Evolutionary conservation across 1,139 yeast species (phyloP).

Genomic region (Yamadazyma dushanensis): DNA sequence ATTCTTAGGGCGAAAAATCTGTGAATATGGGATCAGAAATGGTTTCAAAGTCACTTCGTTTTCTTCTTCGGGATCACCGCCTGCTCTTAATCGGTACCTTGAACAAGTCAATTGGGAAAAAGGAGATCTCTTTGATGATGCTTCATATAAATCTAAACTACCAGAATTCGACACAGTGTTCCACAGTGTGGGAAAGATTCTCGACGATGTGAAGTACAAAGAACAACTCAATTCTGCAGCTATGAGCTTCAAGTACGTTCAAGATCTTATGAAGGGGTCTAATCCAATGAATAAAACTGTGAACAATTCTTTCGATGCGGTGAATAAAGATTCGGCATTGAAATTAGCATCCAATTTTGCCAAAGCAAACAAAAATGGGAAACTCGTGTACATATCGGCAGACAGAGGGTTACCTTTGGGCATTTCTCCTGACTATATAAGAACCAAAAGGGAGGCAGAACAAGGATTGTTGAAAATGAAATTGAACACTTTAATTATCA

Average conservation of each 20-base stretch:
- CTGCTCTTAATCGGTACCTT: slow-evolving; percentile 46
- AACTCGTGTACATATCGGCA: slow-evolving; percentile 78
- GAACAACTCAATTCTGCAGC: slow-evolving; percentile 43
- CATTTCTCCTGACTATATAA: slow-evolving; percentile 68
- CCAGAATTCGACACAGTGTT: slow-evolving; percentile 63
- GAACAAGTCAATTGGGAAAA: slow-evolving; percentile 63
- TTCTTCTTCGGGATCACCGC: slow-evolving; percentile 61
- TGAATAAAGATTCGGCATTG: slow-evolving; percentile 73
- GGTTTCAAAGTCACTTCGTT: slow-evolving; percentile 69
- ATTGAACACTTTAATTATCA: slow-evolving; percentile 59
- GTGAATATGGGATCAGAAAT: slow-evolving; percentile 61
- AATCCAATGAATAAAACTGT: slow-evolving; percentile 57
- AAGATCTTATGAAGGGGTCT: slow-evolving; percentile 28
- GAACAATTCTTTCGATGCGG: slow-evolving; percentile 53
- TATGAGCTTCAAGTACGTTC: slow-evolving; percentile 7
- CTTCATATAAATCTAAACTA: slow-evolving; percentile 51
- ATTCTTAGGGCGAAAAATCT: slow-evolving; percentile 70
- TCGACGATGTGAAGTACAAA: slow-evolving; percentile 71
- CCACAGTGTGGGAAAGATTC: slow-evolving; percentile 76
- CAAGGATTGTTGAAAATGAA: slow-evolving; percentile 44
- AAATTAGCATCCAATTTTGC: slow-evolving; percentile 46
- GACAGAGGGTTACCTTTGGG: slow-evolving; percentile 54
- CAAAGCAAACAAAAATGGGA: slow-evolving; percentile 13
- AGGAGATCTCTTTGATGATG: slow-evolving; percentile 69
- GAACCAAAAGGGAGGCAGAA: slow-evolving; percentile 79